Evolutionary conservation across 2,329 filamentous ascomycete genomes (phyloP).

Genomic region (Colletotrichum limetticola): DNA sequence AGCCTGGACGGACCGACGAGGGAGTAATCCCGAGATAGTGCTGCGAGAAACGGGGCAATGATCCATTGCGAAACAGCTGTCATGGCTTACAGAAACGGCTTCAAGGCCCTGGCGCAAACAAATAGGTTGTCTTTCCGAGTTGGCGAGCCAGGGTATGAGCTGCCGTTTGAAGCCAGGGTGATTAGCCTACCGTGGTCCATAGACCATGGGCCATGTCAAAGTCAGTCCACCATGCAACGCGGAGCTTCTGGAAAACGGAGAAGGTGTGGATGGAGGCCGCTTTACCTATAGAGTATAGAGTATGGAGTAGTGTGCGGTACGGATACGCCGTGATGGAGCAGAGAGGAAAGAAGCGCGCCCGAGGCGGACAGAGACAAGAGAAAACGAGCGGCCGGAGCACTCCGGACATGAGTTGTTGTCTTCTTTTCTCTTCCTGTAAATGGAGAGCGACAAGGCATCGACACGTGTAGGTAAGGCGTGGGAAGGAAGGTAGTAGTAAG

Average conservation of each 20-base stretch:
- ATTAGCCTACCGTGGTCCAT: neutral
- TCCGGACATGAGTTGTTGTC: neutral
- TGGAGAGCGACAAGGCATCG: too few relatives aligned
- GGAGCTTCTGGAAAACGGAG: neutral
- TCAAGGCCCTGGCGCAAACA: conserved; percentile 21
- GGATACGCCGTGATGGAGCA: neutral
- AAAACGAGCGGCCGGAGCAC: neutral
- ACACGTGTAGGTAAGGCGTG: neutral
- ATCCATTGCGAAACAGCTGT: conserved; percentile 12
- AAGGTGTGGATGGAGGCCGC: neutral
- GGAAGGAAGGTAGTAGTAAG: neutral
- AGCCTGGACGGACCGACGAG: neutral
- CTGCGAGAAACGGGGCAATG: neutral
- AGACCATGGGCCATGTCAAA: neutral
- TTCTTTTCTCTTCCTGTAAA: neutral
- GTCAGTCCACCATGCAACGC: conserved; percentile 8
- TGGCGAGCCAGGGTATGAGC: conserved; percentile 2
- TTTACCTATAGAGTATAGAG: neutral
- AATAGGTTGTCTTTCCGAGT: conserved; percentile 22
- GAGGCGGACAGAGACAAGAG: neutral
- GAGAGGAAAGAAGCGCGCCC: neutral
- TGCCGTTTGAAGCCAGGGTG: conserved; percentile 17
- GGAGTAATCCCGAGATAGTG: neutral
- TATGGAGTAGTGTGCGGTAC: too few relatives aligned
- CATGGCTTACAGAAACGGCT: conserved; percentile 16